Conservation (phyloP, 768 basidiomycete genomes). For the Leccinum incarnatum region DNA sequence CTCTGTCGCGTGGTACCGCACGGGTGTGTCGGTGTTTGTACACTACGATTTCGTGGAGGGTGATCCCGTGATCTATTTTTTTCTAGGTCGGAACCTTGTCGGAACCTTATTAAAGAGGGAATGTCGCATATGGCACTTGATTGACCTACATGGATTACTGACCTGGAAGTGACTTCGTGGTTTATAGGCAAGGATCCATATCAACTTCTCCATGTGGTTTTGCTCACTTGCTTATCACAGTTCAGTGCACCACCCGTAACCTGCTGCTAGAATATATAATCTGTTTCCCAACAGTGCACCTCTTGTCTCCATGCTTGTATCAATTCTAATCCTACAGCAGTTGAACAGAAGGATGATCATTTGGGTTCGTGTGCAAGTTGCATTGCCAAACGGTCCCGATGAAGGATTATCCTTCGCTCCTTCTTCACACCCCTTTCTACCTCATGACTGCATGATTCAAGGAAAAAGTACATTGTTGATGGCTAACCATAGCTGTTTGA, state of each 20-base stretch:
- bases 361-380: not conserved
- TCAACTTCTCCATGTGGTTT: not conserved
- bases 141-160: not conserved
- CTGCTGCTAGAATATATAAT: not conserved
- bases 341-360: not conserved
- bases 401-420: not conserved
- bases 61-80: not conserved
- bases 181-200: not conserved
- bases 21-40: not conserved
- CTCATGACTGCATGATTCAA: not conserved
- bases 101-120: not conserved
- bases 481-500: not conserved
- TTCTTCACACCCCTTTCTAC: not conserved
- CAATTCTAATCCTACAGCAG: not conserved
- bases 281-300: not conserved
- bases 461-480: not conserved
- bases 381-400: not conserved
- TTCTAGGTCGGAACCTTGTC: not conserved
- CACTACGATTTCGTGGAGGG: not conserved
- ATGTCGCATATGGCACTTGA: not conserved
- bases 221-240: not conserved
- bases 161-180: not conserved
- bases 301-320: not conserved
- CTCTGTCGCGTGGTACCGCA: constrained; percentile 1
- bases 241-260: constrained; percentile 1